Percentiles rank a stretch among this genome's conserved stretches.
Conservation (phyloP, 306 rosid genomes). For the Herpetospermum pedunculosum region DNA sequence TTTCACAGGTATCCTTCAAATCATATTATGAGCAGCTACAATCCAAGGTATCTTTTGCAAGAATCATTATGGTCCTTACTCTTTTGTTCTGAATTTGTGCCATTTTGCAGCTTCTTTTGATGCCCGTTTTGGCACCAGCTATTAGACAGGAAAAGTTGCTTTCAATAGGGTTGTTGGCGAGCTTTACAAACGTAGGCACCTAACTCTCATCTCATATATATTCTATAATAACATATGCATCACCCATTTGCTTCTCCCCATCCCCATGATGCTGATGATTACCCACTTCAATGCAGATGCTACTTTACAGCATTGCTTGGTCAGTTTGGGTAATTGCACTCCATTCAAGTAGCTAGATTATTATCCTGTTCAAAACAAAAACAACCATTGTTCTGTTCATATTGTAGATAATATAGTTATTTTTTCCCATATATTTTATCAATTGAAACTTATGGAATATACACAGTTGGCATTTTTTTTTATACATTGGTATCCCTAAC, state of each 20-base stretch:
- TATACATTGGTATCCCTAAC: neutral
- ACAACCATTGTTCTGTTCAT: neutral
- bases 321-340: constrained; percentile 53
- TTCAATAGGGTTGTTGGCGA: constrained; percentile 44
- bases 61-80: neutral
- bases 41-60: neutral
- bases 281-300: constrained; percentile 35
- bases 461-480: too few species aligned
- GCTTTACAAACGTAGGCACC: constrained; percentile 36
- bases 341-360: neutral
- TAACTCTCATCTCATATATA: neutral
- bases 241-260: neutral
- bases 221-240: neutral
- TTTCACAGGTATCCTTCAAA: constrained; percentile 40
- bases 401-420: neutral
- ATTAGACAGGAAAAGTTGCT: constrained; percentile 68
- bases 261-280: neutral
- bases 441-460: neutral
- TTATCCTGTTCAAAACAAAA: neutral
- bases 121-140: constrained; percentile 52
- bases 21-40: neutral
- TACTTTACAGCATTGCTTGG: constrained; percentile 61
- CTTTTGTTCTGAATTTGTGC: neutral
- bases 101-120: constrained; percentile 43
- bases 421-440: neutral